A percentile compares a stretch with the other conserved stretches of the same genome.
These are phyloP conservation scores for Sclerospora graminicola DNA, from an alignment of 352 stramenopile species.

Conservation along the genomic window DNA sequence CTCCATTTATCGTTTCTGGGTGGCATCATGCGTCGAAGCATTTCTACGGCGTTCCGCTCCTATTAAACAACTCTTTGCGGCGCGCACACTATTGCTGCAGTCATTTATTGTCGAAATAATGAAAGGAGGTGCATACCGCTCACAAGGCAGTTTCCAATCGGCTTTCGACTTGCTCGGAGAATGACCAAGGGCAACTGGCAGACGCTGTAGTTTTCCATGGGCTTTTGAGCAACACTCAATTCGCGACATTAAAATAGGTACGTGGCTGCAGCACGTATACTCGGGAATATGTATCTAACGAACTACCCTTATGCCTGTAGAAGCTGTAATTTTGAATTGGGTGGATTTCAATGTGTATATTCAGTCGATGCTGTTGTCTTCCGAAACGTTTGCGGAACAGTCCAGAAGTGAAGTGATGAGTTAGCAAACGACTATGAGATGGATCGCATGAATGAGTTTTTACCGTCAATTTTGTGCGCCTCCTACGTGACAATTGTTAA, in stretches of 20 bases:
- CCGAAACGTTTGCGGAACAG: too few species aligned
- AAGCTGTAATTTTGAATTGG: constrained; percentile 89
- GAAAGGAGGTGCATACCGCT: constrained; percentile 64
- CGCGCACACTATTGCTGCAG: constrained; percentile 77
- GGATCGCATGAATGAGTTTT: constrained; percentile 80
- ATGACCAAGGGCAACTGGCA: too few species aligned
- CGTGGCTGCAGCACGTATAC: too few species aligned
- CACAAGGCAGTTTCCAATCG: constrained; percentile 90
- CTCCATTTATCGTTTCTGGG: constrained; percentile 94
- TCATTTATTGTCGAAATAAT: constrained; percentile 87
- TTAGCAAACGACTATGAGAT: constrained; percentile 46
- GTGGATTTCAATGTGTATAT: too few species aligned
- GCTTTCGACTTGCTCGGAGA: constrained; percentile 94
- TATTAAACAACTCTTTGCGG: constrained; percentile 87
- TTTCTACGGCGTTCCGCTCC: too few species aligned
- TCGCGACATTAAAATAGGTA: constrained; percentile 86
- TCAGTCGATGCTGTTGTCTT: too few species aligned
- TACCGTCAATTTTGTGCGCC: constrained; percentile 79
- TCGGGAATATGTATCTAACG: too few species aligned
- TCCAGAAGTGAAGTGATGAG: constrained; percentile 27
- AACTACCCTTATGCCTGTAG: too few species aligned
- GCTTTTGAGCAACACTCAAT: constrained; percentile 81
- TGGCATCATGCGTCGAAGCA: constrained; percentile 92
- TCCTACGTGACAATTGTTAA: constrained; percentile 91
- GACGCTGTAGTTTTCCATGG: constrained; percentile 90